Evolutionary conservation across 208 protist species (phyloP), one percentile per base, ranked within the genome.

Genomic region (Leishmania major): DNA sequence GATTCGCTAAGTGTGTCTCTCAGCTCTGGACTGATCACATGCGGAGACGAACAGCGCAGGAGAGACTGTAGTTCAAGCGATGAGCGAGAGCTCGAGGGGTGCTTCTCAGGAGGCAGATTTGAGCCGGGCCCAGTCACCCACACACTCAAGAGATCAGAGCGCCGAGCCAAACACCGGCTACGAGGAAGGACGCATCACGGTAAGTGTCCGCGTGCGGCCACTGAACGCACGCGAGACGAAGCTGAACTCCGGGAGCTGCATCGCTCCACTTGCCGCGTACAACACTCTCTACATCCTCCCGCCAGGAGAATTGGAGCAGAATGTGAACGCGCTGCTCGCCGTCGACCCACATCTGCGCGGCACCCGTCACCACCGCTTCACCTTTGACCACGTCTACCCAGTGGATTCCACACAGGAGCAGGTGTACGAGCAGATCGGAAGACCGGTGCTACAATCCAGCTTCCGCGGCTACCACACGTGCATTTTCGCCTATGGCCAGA

Each of bases 401-500:
- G 85, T 82, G 37, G 55, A 89, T 28, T 78, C 84, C 43, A 83
- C 91, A 22, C 97, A 99, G 85, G 81, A 93, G 15, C 76, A 80
- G 31, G 91, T 99, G 15, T 99, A 97, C 87, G 82, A 92, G 22
- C 95, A 99, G 77, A 84, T 99, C 31, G 97, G 96, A 8, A 25
- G 86, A 17, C 91, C 94, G 0, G 91, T 98, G 6, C 87, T 99
- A n/a, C 70, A 87, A n/a, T 87, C 96, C 67, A 95, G 93, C 75
- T 93, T 98, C 74, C 74, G 87, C 0, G 95, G 97, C 57, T 96
- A 94, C 86, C 97, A 98, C 87, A 96, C 90, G 7, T 96, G 95
- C 79, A 92, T 99, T 62, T 98, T 99, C 86, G 94, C 96, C 35
- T 98, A 98, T 79, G 96, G 96, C 22, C 94, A 98, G 79, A 98